Percentiles rank a stretch among this genome's conserved stretches.
phyloP scores from a whole-genome alignment of 441 rosid genomes.

The Syzygium syzygioides region DNA sequence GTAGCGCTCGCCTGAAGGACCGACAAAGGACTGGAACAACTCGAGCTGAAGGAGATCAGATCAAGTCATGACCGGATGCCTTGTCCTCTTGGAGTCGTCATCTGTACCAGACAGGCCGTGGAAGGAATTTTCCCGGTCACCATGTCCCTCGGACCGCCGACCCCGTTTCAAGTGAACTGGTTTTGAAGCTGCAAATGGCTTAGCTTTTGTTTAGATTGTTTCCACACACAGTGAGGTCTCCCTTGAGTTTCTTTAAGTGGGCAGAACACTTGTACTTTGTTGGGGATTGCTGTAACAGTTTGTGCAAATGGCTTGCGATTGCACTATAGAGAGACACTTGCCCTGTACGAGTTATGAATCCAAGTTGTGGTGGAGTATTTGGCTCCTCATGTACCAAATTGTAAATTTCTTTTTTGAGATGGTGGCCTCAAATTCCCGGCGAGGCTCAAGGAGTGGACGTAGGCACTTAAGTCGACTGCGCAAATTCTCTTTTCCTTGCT shows the following conservation, averaged over 20 bases:
- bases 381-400: background rate
- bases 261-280: no score
- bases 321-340: background rate
- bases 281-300: no score
- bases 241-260: no score
- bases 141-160: no score
- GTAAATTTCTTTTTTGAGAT: background rate
- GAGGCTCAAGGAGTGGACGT: background rate
- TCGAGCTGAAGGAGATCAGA: background rate
- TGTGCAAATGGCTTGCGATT: background rate
- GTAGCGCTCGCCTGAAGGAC: no score
- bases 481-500: background rate
- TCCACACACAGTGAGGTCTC: background rate
- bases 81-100: no score
- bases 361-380: background rate
- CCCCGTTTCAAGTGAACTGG: no score
- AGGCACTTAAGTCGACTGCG: background rate
- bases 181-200: no score
- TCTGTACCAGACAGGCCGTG: no score
- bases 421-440: fast-evolving
- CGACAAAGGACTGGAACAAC: no score
- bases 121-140: no score
- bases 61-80: background rate
- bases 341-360: fast-evolving
- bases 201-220: no score